Evolutionary conservation across 1,284 basidiomycete species (phyloP).

Genomic region (Cutaneotrichosporon sp.): DNA sequence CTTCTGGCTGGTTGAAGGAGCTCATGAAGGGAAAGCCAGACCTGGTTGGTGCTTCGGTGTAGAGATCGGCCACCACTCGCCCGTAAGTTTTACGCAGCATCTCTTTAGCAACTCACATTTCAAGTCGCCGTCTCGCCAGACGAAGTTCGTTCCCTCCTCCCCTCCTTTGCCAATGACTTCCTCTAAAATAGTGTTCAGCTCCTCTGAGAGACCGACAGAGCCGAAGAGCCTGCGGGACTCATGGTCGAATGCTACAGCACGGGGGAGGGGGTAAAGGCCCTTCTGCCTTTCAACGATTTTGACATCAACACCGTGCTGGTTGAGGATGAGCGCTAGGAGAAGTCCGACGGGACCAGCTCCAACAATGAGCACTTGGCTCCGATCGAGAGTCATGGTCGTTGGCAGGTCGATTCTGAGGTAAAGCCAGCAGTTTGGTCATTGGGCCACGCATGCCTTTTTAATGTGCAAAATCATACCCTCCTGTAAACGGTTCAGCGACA

Average conservation of each 20-base stretch:
- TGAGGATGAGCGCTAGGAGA: slow-evolving; percentile 14
- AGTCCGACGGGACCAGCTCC: slow-evolving; percentile 15
- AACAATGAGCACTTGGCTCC: slow-evolving; percentile 11
- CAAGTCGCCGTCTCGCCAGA: slow-evolving; percentile 20
- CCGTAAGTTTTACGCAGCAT: not conserved
- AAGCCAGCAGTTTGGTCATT: no score
- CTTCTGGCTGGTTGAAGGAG: slow-evolving; percentile 18
- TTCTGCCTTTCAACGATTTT: slow-evolving; percentile 22
- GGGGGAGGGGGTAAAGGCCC: slow-evolving; percentile 21
- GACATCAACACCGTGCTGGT: slow-evolving; percentile 16
- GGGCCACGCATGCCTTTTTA: no score
- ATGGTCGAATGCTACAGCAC: slow-evolving; percentile 23
- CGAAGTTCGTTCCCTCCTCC: slow-evolving; percentile 18
- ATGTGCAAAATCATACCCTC: no score
- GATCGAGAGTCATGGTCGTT: slow-evolving; percentile 6
- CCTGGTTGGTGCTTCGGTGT: slow-evolving; percentile 10
- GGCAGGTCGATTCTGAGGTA: no score
- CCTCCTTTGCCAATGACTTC: slow-evolving; percentile 10
- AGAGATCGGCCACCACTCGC: slow-evolving; percentile 12
- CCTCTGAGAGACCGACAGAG: slow-evolving; percentile 10
- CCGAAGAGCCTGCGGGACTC: slow-evolving; percentile 19
- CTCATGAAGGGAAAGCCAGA: slow-evolving; percentile 18
- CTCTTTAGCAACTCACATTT: slow-evolving; percentile 9
- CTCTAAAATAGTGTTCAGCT: slow-evolving; percentile 14
- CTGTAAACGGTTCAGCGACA: no score